phyloP scores from a whole-genome alignment of 768 basidiomycete species.

The Xerocomellus dryophilus region DNA sequence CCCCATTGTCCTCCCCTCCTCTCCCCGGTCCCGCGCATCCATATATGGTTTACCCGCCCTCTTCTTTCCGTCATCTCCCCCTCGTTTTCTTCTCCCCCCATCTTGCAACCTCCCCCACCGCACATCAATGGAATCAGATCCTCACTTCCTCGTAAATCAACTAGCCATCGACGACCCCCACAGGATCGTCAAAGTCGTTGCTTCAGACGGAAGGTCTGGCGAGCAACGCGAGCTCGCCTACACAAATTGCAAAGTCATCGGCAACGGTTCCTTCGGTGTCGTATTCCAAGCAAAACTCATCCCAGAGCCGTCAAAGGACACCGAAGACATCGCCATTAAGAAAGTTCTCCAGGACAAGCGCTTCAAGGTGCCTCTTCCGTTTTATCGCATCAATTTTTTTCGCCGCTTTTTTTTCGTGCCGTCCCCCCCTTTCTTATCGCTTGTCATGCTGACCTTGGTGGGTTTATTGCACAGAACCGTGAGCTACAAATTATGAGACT shows the following conservation, averaged over 20 bases:
- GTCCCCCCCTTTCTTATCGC: background rate
- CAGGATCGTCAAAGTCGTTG: conserved; percentile 92
- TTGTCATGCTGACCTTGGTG: conserved; percentile 14
- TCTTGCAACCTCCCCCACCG: conserved; percentile 17
- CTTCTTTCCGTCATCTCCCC: conserved; percentile 23
- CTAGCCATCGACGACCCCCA: conserved; percentile 92
- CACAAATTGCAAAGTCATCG: conserved; percentile 97
- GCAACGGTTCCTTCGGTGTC: conserved; percentile 98
- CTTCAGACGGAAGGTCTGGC: conserved; percentile 91
- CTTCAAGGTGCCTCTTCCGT: conserved; percentile 79
- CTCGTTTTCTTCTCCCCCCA: conserved; percentile 39
- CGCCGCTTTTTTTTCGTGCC: conserved; percentile 3
- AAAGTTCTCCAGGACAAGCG: conserved; percentile 99
- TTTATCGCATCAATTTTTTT: conserved; percentile 5
- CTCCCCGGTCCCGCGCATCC: conserved; percentile 20
- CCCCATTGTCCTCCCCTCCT: conserved; percentile 16
- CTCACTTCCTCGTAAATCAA: conserved; percentile 25
- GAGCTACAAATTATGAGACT: conserved; percentile 99
- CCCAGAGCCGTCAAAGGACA: conserved; percentile 53
- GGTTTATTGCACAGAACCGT: conserved; percentile 67
- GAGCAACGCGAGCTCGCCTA: conserved; percentile 86
- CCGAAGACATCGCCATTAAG: conserved; percentile 98
- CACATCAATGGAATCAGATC: conserved; percentile 27
- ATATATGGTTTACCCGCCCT: conserved; percentile 30
- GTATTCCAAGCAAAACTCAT: conserved; percentile 95